Evolutionary conservation across 208 protist genomes (phyloP).

Genomic region (Leishmania martiniquensis): DNA sequence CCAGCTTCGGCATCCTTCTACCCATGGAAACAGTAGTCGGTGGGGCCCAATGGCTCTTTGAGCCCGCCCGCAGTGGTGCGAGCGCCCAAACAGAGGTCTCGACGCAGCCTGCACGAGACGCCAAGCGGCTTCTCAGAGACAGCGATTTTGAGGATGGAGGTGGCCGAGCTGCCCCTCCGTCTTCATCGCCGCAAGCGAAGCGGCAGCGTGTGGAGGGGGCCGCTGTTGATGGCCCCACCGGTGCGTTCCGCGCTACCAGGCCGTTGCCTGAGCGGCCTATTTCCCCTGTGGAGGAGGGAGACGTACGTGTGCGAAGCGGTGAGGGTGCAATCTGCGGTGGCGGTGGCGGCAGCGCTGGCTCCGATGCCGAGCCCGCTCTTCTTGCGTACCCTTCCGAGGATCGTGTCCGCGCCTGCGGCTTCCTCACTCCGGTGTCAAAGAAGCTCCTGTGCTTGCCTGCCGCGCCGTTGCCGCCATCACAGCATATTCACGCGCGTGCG

Average conservation of each 20-base stretch:
- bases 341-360: not conserved
- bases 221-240: not conserved
- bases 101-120: not conserved
- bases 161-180: not conserved
- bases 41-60: not conserved
- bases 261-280: not conserved
- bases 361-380: not conserved
- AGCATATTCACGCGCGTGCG: not conserved
- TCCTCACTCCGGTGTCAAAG: conserved; percentile 1
- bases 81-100: not conserved
- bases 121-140: not conserved
- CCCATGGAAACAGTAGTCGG: not conserved
- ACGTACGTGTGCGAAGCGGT: not conserved
- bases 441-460: not conserved
- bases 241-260: not conserved
- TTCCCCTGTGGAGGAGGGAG: not conserved
- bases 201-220: not conserved
- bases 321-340: not conserved
- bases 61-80: not conserved
- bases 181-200: conserved; percentile 2
- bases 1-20: not conserved
- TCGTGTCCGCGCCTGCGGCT: not conserved
- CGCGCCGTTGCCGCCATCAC: not conserved
- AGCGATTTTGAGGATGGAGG: not conserved
- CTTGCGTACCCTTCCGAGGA: not conserved